A percentile compares a stretch with the other conserved stretches of the same genome.
These are phyloP conservation scores for Fusarium devonianum DNA, from an alignment of 2,329 filamentous ascomycete species.

Conservation along the genomic window DNA sequence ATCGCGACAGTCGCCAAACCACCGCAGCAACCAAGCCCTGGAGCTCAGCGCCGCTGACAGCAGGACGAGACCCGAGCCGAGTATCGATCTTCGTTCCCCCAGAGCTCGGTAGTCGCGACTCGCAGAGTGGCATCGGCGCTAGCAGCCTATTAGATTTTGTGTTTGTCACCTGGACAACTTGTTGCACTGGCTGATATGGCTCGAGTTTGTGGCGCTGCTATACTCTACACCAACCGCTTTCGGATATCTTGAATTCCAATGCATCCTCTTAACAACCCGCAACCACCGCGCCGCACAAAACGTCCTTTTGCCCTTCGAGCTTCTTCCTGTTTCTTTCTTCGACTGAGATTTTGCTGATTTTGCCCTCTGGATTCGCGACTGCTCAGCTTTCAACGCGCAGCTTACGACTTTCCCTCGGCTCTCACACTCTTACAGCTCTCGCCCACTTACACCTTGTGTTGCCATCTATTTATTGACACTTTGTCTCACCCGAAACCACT, in stretches of 20 bases:
- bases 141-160: constrained; percentile 25
- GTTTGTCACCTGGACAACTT: constrained; percentile 36
- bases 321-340: constrained; percentile 14
- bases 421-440: background rate
- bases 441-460: constrained; percentile 26
- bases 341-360: constrained; percentile 11
- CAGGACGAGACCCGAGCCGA: constrained; percentile 27
- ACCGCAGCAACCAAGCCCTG: constrained; percentile 29
- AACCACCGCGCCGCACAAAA: constrained; percentile 22
- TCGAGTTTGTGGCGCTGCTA: constrained; percentile 30
- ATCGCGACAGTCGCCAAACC: constrained; percentile 11
- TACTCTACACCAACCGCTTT: constrained; percentile 39
- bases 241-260: constrained; percentile 38
- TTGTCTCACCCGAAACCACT: constrained; percentile 33
- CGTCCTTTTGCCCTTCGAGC: no score
- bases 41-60: constrained; percentile 33
- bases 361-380: background rate
- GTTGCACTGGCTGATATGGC: constrained; percentile 19
- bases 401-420: no score
- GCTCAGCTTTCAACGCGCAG: no score
- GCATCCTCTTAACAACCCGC: constrained; percentile 30
- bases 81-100: constrained; percentile 26
- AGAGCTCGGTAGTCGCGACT: constrained; percentile 35
- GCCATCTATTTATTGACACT: constrained; percentile 25
- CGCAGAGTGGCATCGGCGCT: constrained; percentile 15